phyloP scores from a whole-genome alignment of 2,329 filamentous ascomycete species.

The Ceratocystis variospora region DNA sequence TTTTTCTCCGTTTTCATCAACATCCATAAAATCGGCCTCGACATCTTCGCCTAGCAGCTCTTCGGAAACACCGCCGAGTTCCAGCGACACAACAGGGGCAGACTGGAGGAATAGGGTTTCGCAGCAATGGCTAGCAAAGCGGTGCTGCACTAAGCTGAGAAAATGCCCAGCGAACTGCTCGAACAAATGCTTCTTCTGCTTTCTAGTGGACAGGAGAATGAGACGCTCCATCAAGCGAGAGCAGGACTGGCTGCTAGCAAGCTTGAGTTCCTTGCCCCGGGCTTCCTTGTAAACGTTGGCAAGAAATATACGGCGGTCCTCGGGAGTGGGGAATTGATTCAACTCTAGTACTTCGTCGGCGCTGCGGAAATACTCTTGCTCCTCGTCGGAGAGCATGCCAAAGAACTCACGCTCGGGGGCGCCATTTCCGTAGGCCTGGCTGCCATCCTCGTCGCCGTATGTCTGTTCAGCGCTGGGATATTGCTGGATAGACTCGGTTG shows the following conservation, averaged over 20 bases:
- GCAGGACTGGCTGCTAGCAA: slow-evolving; percentile 90
- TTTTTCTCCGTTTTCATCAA: slow-evolving; percentile 12
- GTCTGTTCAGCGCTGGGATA: slow-evolving; percentile 21
- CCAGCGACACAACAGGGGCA: slow-evolving; percentile 63
- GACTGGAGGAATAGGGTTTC: slow-evolving; percentile 81
- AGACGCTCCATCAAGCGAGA: slow-evolving; percentile 85
- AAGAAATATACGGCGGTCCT: slow-evolving; percentile 59
- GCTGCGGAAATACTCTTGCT: slow-evolving; percentile 88
- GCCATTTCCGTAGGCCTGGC: slow-evolving; percentile 21
- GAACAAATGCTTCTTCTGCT: slow-evolving; percentile 78
- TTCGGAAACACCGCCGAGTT: slow-evolving; percentile 42
- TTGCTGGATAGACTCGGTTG: not conserved
- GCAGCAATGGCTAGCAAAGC: slow-evolving; percentile 94
- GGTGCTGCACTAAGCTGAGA: slow-evolving; percentile 77
- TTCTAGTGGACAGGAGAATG: slow-evolving; percentile 63
- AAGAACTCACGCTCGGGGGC: slow-evolving; percentile 62
- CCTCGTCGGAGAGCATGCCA: slow-evolving; percentile 79
- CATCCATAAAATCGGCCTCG: slow-evolving; percentile 21
- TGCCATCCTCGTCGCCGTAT: slow-evolving; percentile 21
- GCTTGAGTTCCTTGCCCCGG: slow-evolving; percentile 83
- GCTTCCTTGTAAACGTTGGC: slow-evolving; percentile 78
- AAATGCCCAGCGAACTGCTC: slow-evolving; percentile 77
- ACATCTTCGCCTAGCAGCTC: slow-evolving; percentile 32
- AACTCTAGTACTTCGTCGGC: slow-evolving; percentile 81
- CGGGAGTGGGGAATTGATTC: slow-evolving; percentile 68